Evolutionary conservation across 495 filamentous ascomycete species (phyloP).

Genomic region (Penicillium crystallinum): DNA sequence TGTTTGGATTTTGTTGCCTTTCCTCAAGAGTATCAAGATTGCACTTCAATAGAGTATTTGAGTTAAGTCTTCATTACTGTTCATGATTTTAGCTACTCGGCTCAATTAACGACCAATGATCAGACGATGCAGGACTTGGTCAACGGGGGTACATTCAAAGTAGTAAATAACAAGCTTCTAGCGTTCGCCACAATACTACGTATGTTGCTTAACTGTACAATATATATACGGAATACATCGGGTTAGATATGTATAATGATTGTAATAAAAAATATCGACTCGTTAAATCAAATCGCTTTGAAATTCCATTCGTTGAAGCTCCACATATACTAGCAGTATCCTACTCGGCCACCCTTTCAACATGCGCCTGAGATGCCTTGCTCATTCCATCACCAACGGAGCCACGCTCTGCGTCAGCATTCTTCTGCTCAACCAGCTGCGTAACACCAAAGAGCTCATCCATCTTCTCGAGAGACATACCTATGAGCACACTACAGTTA

Average conservation of each 20-base stretch:
- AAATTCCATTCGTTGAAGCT: not conserved
- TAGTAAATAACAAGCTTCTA: too few relatives aligned
- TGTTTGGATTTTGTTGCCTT: not conserved
- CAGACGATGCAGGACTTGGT: too few relatives aligned
- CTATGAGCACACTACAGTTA: slow-evolving; percentile 7
- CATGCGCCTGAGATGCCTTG: slow-evolving; percentile 9
- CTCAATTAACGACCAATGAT: too few relatives aligned
- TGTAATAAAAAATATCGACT: too few relatives aligned
- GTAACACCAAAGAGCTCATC: slow-evolving; percentile 50
- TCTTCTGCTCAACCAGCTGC: slow-evolving; percentile 16
- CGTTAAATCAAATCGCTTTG: not conserved
- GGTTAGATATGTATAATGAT: too few relatives aligned
- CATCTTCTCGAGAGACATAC: slow-evolving; percentile 45
- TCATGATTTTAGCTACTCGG: too few relatives aligned
- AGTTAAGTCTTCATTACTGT: not conserved
- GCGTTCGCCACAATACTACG: too few relatives aligned
- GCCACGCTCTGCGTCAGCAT: slow-evolving; percentile 16
- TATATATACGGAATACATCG: too few relatives aligned
- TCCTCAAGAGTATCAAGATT: not conserved
- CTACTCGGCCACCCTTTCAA: slow-evolving; percentile 4
- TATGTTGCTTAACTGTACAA: too few relatives aligned
- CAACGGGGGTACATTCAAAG: too few relatives aligned
- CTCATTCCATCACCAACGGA: not conserved
- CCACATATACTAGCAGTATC: not conserved
- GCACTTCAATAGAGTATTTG: not conserved